These are phyloP conservation scores for Hevea brasiliensis DNA, from an alignment of 345 rosid species.

Conservation along the genomic window DNA sequence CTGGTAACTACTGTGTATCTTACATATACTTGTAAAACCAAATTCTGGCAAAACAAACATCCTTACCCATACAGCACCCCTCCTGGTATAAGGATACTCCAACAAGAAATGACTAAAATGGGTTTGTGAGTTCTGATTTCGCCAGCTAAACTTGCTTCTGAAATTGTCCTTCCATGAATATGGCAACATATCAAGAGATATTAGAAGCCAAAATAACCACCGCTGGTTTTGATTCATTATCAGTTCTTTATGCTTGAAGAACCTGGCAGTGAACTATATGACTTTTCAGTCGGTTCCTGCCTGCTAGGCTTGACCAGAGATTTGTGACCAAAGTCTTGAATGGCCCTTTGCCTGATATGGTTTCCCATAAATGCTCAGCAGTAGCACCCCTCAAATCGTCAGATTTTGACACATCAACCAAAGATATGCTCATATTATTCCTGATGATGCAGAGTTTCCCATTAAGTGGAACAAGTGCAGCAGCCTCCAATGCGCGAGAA, in stretches of 20 bases:
- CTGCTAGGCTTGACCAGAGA: constrained; percentile 63
- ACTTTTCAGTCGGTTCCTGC: constrained; percentile 67
- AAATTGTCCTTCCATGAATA: background rate
- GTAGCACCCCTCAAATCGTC: constrained; percentile 41
- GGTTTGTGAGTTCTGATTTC: constrained; percentile 1
- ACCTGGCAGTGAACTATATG: constrained; percentile 76
- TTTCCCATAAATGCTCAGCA: constrained; percentile 68
- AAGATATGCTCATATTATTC: constrained; percentile 69
- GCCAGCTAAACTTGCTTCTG: background rate
- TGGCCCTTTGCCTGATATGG: constrained; percentile 60
- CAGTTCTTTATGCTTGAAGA: constrained; percentile 52
- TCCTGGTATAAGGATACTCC: constrained; percentile 6
- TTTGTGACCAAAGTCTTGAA: constrained; percentile 63
- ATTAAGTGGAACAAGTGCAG: constrained; percentile 63
- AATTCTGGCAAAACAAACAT: constrained; percentile 23
- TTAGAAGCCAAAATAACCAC: constrained; percentile 7
- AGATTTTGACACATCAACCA: constrained; percentile 57
- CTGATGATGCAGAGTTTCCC: constrained; percentile 67
- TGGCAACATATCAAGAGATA: constrained; percentile 8
- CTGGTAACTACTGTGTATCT: constrained; percentile 26
- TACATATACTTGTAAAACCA: constrained; percentile 20
- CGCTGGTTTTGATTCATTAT: background rate
- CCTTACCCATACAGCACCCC: constrained; percentile 8
- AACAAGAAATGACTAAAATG: background rate
- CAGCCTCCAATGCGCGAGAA: constrained; percentile 68